A percentile compares a stretch with the other conserved stretches of the same genome.
Evolutionary conservation across 1,284 basidiomycete species (phyloP).

Genomic region (Pseudozyma pruni): DNA sequence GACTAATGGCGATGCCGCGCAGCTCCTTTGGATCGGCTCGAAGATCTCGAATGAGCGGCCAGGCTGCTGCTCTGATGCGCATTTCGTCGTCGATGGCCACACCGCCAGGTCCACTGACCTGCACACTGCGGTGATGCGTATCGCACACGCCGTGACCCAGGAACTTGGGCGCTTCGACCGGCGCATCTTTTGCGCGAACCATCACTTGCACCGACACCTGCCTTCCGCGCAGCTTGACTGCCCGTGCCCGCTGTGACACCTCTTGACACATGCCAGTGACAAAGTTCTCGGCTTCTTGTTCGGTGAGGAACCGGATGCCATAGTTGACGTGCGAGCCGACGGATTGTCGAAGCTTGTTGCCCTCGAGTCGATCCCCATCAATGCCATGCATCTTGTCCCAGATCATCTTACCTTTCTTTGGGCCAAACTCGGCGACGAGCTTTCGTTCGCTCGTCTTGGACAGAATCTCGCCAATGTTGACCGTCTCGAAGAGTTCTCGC

Average conservation of each 20-base stretch:
- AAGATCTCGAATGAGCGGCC: constrained; percentile 79
- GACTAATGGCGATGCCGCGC: constrained; percentile 90
- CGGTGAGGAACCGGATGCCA: constrained; percentile 88
- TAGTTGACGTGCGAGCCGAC: constrained; percentile 71
- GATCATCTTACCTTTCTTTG: constrained; percentile 82
- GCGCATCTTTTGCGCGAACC: constrained; percentile 85
- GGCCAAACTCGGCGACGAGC: constrained; percentile 77
- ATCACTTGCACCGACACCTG: constrained; percentile 80
- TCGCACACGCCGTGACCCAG: constrained; percentile 91
- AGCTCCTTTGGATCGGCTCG: constrained; percentile 84
- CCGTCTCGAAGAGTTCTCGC: constrained; percentile 78
- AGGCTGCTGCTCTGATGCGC: constrained; percentile 81
- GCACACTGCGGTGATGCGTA: constrained; percentile 79
- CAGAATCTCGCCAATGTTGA: constrained; percentile 75
- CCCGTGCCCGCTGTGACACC: constrained; percentile 55
- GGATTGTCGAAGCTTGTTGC: constrained; percentile 56
- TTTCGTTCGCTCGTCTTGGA: constrained; percentile 24
- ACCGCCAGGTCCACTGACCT: constrained; percentile 69
- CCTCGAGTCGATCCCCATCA: constrained; percentile 82
- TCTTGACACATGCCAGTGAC: constrained; percentile 56
- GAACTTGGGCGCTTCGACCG: constrained; percentile 94
- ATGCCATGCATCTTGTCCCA: constrained; percentile 85
- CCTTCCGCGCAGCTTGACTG: constrained; percentile 81
- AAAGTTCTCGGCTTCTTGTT: constrained; percentile 77
- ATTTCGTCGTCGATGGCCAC: constrained; percentile 78